Evolutionary conservation across 2,329 filamentous ascomycete species (phyloP), one percentile per base, ranked within the genome.

Genomic region (Hypoxylon sp.): DNA sequence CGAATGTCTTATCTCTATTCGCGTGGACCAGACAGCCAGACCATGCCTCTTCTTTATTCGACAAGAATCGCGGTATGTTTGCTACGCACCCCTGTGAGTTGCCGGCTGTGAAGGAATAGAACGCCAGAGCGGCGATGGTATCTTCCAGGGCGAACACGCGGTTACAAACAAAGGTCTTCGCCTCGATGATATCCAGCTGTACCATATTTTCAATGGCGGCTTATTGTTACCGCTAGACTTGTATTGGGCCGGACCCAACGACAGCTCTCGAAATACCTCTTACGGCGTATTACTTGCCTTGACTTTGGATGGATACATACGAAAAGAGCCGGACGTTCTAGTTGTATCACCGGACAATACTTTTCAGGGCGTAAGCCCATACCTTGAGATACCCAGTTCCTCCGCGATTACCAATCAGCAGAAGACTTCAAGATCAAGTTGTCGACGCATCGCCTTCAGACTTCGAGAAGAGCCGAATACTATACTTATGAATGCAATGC

Each of bases 1-100:
- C 28, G 8, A 61, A 62, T 42, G 68, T 69, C 44, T 32, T 62
- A n/a, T 62, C 64, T 20, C 51, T 71, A 24, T 67, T 70, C 22
- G 64, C 70, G 14, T 61, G 59, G 63, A 68, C 61, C 9, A 38
- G 22, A 16, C 58, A 33, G 12, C 20, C 38, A 8, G 38, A 36
- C 16, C 26, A 51, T 9, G 28, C 36, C 14, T 46, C 50, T 24
- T 59, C 53, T 14, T 48, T 44, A 11, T 51, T 53, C 32, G 45
- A 45, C 5, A 32, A 50, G 12, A 55, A 59, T 59, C 64, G 59
- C 11, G 64, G 55, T 8, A 64, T 63, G 18, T 62, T 66, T 42
- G 54, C 59, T 1, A 46, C 14, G n/a, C 55, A 63, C 36, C 59
- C 58, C 1, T 59, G 53, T 16, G 63, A 65, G 22, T 62, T 65